phyloP scores from a whole-genome alignment of 2,329 filamentous ascomycete species.

The Cytospora piceae region DNA sequence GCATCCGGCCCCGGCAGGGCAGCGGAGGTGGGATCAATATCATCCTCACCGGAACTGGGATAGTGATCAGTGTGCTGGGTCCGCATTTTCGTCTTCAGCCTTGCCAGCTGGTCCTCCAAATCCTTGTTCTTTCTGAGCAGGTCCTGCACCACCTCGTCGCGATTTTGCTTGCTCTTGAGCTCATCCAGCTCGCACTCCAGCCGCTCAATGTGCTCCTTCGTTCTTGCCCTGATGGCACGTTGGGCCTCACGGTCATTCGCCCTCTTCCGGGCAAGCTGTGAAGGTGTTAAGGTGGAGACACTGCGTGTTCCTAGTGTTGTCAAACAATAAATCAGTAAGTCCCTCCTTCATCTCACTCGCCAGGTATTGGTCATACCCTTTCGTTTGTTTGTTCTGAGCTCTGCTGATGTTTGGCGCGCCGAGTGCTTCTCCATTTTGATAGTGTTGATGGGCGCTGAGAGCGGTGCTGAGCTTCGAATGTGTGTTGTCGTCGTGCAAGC shows the following conservation, averaged over 20 bases:
- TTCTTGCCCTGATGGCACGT: conserved; percentile 82
- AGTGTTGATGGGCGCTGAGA: conserved; percentile 32
- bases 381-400: conserved; percentile 50
- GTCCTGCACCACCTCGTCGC: conserved; percentile 56
- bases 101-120: conserved; percentile 57
- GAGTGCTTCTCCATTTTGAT: conserved; percentile 38
- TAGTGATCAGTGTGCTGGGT: conserved; percentile 48
- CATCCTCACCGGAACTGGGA: conserved; percentile 45
- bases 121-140: conserved; percentile 56
- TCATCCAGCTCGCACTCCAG: conserved; percentile 77
- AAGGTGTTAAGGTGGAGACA: conserved; percentile 84
- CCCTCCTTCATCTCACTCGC: conserved; percentile 22
- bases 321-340: conserved; percentile 25
- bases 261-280: conserved; percentile 86
- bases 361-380: conserved; percentile 45
- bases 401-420: conserved; percentile 48
- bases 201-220: conserved; percentile 81
- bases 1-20: not conserved
- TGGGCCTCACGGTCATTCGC: conserved; percentile 92
- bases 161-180: conserved; percentile 56
- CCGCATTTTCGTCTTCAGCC: conserved; percentile 50
- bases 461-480: conserved; percentile 30
- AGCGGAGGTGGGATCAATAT: conserved; percentile 7
- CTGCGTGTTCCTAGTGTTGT: conserved; percentile 63
- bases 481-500: conserved; percentile 32